Base-by-base conservation (phyloP, 495 filamentous ascomycete genomes). In the Tuber microsphaerosporum region DNA sequence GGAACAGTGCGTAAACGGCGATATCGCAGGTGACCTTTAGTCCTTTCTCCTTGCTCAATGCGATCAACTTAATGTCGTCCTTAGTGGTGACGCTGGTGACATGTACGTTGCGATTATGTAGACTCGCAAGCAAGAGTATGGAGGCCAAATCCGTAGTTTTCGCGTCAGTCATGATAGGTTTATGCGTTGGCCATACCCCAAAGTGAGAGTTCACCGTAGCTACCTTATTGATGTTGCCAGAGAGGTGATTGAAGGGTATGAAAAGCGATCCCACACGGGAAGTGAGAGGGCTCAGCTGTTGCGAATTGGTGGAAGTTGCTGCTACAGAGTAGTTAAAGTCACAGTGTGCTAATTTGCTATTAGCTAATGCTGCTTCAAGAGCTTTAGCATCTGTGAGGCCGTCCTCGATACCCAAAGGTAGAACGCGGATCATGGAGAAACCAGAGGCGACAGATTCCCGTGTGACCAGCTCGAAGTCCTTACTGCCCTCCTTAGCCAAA, bases 301-400 rank as follows among this genome's bases (percentile, higher is more conserved):
- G 89, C 26, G 91, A 88, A 82, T 95, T 95, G 77, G 86, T 87
- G 19, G 91, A 91, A 39, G 92, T 93, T 72, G 92, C 92, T 43
- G 90, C 89, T 75, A 95, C 90, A 70, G 92, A 94, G 84, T 94
- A 89, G 86, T 95, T 95, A 86, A 90, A 95, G 84, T 95, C 92
- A 80, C 92, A 94, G 83, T 88, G 90, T 2, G 88, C 89, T 41
- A 88, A 87, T 81, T 90, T 90, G 75, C 89, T 90, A 81, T 91
- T 94, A 80, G 89, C 87, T 83, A 94, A 91, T n/a, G 91, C 92
- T 72, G 89, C 86, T 84, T 92, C 91, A 76, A 95, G 82, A 20
- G 91, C 88, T 74, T 88, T 87, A 51, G 91, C 88, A 82, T 94
- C 90, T 20, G 90, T 92, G 75, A 95, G 88, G 20, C 90, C 91